Conservation (phyloP, 116 monocot genomes). For the Posidonia oceanica region DNA sequence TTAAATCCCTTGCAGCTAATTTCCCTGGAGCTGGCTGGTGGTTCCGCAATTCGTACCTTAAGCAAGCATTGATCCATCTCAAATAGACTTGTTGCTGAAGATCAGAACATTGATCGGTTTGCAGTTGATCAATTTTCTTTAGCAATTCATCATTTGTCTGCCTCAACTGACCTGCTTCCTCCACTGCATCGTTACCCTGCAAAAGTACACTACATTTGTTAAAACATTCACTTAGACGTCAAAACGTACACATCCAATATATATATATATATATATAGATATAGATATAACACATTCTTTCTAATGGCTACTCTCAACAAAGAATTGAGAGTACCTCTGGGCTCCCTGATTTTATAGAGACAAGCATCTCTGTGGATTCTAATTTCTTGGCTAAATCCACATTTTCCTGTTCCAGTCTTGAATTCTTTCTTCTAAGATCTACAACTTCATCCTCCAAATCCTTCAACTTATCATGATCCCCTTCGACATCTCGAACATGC, state of each 20-base stretch:
- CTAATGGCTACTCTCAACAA: background rate
- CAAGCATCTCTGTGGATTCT: conserved; percentile 12
- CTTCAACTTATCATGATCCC: conserved; percentile 19
- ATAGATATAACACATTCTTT: background rate
- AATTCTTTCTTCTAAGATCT: conserved; percentile 29
- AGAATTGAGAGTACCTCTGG: conserved; percentile 24
- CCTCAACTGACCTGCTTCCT: conserved; percentile 29
- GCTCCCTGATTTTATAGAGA: conserved; percentile 2
- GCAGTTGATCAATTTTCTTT: conserved; percentile 54
- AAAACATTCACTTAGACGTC: background rate
- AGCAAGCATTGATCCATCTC: conserved; percentile 82
- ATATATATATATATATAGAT: background rate
- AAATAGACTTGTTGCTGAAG: conserved; percentile 81
- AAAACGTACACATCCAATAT: background rate
- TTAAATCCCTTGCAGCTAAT: conserved; percentile 44
- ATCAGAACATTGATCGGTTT: conserved; percentile 48
- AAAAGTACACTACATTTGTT: background rate
- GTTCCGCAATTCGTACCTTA: conserved; percentile 71
- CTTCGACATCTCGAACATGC: background rate
- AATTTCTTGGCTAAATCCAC: conserved; percentile 22
- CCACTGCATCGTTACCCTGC: background rate
- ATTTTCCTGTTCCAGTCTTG: conserved; percentile 33
- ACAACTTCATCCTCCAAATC: conserved; percentile 28
- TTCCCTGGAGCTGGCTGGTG: conserved; percentile 32
- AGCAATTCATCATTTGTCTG: conserved; percentile 40